Conservation (phyloP, 805 yeast species). For the Lachancea sp. region DNA sequence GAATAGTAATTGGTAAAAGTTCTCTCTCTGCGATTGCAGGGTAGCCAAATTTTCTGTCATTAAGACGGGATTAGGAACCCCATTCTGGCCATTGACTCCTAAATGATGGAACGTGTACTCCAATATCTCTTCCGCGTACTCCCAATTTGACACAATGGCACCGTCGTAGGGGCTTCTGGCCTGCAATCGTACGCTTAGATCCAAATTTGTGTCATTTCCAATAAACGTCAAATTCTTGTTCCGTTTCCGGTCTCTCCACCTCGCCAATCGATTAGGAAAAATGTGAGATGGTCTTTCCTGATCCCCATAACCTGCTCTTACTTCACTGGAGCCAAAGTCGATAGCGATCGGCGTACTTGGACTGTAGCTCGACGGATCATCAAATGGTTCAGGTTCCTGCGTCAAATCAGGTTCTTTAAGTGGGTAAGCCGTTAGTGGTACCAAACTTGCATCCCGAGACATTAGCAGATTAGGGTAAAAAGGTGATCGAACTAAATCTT, state of each 20-base stretch:
- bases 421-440: constrained; percentile 24
- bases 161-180: constrained; percentile 84
- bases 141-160: constrained; percentile 86
- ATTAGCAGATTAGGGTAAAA: no score
- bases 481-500: no score
- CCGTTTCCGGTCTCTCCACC: constrained; percentile 73
- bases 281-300: constrained; percentile 45
- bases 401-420: constrained; percentile 29
- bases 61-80: constrained; percentile 71
- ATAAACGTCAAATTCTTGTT: constrained; percentile 57
- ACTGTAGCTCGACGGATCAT: constrained; percentile 25
- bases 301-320: constrained; percentile 55
- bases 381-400: constrained; percentile 30
- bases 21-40: constrained; percentile 61
- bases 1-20: constrained; percentile 75
- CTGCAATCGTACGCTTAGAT: constrained; percentile 59
- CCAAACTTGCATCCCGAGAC: constrained; percentile 20
- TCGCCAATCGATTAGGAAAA: constrained; percentile 64
- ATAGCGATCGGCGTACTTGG: constrained; percentile 68
- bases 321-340: constrained; percentile 68
- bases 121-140: constrained; percentile 68
- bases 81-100: constrained; percentile 50
- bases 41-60: constrained; percentile 73
- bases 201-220: constrained; percentile 77
- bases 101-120: constrained; percentile 81